These are phyloP conservation scores for Penicillium digitatum DNA, from an alignment of 2,329 filamentous ascomycete genomes.

Conservation along the genomic window DNA sequence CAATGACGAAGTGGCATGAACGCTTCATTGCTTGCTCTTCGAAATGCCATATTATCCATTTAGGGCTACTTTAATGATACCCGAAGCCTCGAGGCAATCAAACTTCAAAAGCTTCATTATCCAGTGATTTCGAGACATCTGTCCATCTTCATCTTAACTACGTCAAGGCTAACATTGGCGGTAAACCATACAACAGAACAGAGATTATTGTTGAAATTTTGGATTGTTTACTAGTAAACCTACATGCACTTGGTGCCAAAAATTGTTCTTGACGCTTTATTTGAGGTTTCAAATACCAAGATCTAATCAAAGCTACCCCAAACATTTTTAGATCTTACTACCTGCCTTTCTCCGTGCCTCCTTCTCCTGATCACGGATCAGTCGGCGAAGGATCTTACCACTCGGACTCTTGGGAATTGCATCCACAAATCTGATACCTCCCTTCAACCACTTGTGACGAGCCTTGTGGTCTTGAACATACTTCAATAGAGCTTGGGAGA, in stretches of 20 bases:
- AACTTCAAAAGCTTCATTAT: not conserved
- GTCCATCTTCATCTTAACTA: not conserved
- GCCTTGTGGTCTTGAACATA: slow-evolving; percentile 60
- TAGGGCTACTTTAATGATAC: not conserved
- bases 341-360: slow-evolving; percentile 61
- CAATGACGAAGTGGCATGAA: not conserved
- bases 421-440: slow-evolving; percentile 57
- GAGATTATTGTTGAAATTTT: too few relatives aligned
- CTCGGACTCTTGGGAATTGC: slow-evolving; percentile 59
- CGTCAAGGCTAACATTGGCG: not conserved
- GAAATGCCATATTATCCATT: not conserved
- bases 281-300: not conserved
- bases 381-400: slow-evolving; percentile 59
- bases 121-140: not conserved
- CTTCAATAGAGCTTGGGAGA: slow-evolving; percentile 52
- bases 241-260: not conserved
- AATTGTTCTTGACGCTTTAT: not conserved
- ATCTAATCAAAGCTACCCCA: not conserved
- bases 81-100: not conserved
- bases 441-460: slow-evolving; percentile 59
- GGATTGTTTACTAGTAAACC: not conserved
- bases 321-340: slow-evolving; percentile 56
- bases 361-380: slow-evolving; percentile 71
- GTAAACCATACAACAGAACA: not conserved
- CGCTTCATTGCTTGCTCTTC: not conserved